phyloP scores from a whole-genome alignment of 768 basidiomycete genomes.

The Rubroboletus satanas region DNA sequence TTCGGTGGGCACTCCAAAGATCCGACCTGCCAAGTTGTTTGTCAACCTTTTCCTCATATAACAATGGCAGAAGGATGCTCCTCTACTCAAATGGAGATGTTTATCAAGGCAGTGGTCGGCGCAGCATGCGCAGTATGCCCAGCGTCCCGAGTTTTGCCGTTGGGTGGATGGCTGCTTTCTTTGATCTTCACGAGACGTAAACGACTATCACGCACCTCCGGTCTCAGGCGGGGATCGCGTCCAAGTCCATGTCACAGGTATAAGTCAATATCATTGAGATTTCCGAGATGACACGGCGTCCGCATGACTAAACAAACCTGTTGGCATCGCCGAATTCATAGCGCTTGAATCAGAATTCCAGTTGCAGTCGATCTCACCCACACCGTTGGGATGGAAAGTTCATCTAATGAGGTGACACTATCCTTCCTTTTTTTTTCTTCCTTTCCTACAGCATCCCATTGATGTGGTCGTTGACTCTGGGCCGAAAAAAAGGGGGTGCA shows the following conservation, averaged over 20 bases:
- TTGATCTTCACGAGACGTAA: not conserved
- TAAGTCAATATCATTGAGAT: not conserved
- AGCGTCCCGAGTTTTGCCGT: not conserved
- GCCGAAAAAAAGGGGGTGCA: not conserved
- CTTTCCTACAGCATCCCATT: not conserved
- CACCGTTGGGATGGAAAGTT: not conserved
- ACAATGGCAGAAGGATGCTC: no score
- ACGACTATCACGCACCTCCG: not conserved
- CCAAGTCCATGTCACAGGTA: not conserved
- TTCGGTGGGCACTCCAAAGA: not conserved
- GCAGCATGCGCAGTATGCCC: not conserved
- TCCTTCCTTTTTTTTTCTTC: not conserved
- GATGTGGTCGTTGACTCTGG: not conserved
- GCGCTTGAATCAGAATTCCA: not conserved
- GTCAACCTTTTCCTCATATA: not conserved
- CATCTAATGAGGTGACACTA: not conserved
- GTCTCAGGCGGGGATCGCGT: not conserved
- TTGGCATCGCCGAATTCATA: not conserved
- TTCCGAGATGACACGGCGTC: not conserved
- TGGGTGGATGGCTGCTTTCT: not conserved
- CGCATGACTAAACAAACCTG: not conserved
- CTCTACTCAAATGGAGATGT: not conserved
- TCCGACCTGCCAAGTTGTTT: not conserved
- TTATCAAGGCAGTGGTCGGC: not conserved
- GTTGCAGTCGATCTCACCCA: not conserved